Base-by-base conservation (phyloP, 257 asterid species). In the Nicotiana otophora region DNA sequence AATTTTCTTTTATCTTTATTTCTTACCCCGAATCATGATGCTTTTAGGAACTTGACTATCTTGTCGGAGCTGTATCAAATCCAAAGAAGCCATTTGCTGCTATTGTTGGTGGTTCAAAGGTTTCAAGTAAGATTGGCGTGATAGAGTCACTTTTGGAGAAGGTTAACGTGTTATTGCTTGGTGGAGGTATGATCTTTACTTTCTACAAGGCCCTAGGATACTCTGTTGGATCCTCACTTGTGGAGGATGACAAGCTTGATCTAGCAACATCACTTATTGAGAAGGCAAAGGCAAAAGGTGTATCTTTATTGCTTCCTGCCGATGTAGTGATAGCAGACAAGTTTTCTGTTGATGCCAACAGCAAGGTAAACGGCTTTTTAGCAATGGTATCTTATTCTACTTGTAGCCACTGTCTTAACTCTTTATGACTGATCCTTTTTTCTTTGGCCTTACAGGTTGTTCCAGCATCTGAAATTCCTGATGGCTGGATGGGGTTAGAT, bases 21-120 rank as follows among this genome's bases (percentile, higher is more conserved):
- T 79, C 80, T 74, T 83, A 39, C 78, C 80, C 66, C 58, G n/a
- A 15, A 54, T 54, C 60, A 14, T 54, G 60, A 54, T 54, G 60
- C 7, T 85, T 81, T 53, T 61, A 93, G 97, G 98, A 92, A 86
- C 84, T 93, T 81, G 94, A 93, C 89, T 91, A 93, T 87, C 90
- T 93, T 26, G 98, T 88, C 54, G 96, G 98, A 77, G 98, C 97
- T 12, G 94, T 93, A 83, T 86, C 93, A 84, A 88, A 84, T 57
- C 92, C 92, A 11, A 80, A 87, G 86, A 87, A 83, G 81, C 92
- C 92, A 20, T 87, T 87, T 74, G 90, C 92, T 17, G 92, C 90
- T 8, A 87, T 89, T 82, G 90, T 89, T 20, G 92, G 92, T 19
- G 92, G 92, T 76, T 84, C 90, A 19, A 89, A 89, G 78, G 90